Evolutionary conservation across 75 land plant genomes (phyloP), one percentile per base, ranked within the genome.

Genomic region (Chamaecyparis obtusa): DNA sequence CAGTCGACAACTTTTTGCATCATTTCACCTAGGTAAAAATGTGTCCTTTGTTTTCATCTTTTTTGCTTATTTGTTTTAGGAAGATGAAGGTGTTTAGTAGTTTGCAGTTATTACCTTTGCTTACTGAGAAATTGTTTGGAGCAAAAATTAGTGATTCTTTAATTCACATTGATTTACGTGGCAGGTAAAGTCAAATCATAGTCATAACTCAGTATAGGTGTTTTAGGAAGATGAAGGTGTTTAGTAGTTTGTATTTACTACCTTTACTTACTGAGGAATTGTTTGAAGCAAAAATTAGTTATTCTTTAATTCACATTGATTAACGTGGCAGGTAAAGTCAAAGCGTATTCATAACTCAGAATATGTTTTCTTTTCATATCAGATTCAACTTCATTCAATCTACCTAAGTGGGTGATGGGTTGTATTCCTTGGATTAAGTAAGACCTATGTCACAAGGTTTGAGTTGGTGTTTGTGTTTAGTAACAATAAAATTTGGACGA

Each of bases 1-100:
- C 84, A 49, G 89, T 56, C 90, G 86, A 60, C 99, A 98, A 83
- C 88, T 98, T 15, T 97, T 97, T 90, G 91, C 90, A 24, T 91
- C 89, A 74, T 94, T 98, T 76, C 78, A 85, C 74, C 84, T 98
- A 54, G 97, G 99, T 95, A 91, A 69, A 17, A 35, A 51, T 55
- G 11, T n/a, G 14, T 27, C 49, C 32, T 85, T 81, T 46, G 4
- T 21, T 81, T 24, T 11, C 15, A n/a, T 14, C 15, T 81, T 7
- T 41, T 81, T 48, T 46, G n/a, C 32, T 79, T 78, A 0, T 78
- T 9, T 0, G 46, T 44, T 80, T 0, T 46, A 46, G 14, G 32
- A 46, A 81, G 48, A 39, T 43, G 0, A 81, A 46, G 48, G 3
- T 81, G n/a, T 81, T 15, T 44, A 44, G 83, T 81, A 27, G 82